Evolutionary conservation across 345 rosid genomes (phyloP), one percentile per base, ranked within the genome.

Genomic region (Abelmoschus esculentus): DNA sequence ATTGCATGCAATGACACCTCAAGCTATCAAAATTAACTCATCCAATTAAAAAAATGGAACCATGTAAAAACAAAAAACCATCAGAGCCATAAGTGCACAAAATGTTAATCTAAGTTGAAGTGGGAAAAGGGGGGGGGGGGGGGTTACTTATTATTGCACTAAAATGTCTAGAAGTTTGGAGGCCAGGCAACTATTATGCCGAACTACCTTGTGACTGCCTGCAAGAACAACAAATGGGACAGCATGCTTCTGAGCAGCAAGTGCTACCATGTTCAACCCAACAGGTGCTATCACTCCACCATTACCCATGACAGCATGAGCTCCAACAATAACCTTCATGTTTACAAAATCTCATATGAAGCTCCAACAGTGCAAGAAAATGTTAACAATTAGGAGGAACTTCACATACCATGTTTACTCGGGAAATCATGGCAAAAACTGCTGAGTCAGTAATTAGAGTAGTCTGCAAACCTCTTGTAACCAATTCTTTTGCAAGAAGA

Each of bases 181-280:
- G 28, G 18, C 42, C n/a, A 34, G 60, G 57, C 15, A 67, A 36
- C 29, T 56, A 17, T 7, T 26, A 38, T 63, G 46, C 34, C 31
- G 58, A 70, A 62, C 62, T 80, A 96, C 99, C 97, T 96, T 96
- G 84, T 96, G 99, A 79, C 93, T 89, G 42, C 99, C 92, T n/a
- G 97, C 99, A 59, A 96, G 95, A 57, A 96, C 98, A 63, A 96
- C 99, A 71, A 96, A 96, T 57, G 99, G 99, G 64, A 96, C 98
- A 61, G 96, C 99, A 66, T 96, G 98, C 80, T 87, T 96, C 85
- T 90, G 80, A 66, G 98, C 98, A 62, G 98, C 99, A 73, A 92
- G 92, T 40, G 99, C 97, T 71, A 89, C 93, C 99, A 92, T 90
- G 83, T 96, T 96, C 81, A 96, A 78, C 61, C 99, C 99, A 72